phyloP scores from a whole-genome alignment of 805 yeast species.

The Kodamaea sagamina region DNA sequence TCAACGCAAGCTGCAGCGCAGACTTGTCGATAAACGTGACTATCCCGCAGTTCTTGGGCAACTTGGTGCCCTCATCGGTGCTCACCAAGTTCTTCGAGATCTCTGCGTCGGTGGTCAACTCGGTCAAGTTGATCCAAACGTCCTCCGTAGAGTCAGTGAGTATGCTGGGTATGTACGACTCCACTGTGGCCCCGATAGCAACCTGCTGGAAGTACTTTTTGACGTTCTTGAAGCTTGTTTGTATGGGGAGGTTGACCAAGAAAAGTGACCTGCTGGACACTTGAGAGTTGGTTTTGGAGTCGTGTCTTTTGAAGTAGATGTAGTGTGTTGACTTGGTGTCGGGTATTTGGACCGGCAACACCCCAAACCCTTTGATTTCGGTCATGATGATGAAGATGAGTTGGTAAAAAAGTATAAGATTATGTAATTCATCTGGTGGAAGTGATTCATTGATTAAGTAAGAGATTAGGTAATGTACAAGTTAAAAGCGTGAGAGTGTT shows the following conservation, averaged over 20 bases:
- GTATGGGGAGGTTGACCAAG: conserved; percentile 72
- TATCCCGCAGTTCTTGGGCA: conserved; percentile 75
- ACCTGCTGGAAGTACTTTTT: conserved; percentile 59
- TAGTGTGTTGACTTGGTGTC: conserved; percentile 49
- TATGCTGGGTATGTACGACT: conserved; percentile 39
- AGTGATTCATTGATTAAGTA: no score
- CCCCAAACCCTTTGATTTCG: conserved; percentile 60
- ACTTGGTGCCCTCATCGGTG: conserved; percentile 37
- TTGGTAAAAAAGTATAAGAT: conserved; percentile 1
- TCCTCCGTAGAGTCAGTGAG: conserved; percentile 48
- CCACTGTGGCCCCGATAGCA: conserved; percentile 66
- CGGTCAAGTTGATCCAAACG: conserved; percentile 49
- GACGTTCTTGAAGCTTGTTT: conserved; percentile 52
- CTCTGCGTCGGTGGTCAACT: conserved; percentile 59
- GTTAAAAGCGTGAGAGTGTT: no score
- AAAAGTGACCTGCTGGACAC: conserved; percentile 56
- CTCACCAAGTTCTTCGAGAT: conserved; percentile 25
- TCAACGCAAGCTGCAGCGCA: conserved; percentile 63
- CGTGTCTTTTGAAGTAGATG: conserved; percentile 67
- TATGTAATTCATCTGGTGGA: background rate
- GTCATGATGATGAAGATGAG: conserved; percentile 14
- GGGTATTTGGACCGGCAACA: conserved; percentile 50
- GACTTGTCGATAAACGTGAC: conserved; percentile 74
- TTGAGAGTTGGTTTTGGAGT: conserved; percentile 36
- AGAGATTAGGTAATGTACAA: background rate